A percentile compares a stretch with the other conserved stretches of the same genome.
Conservation (phyloP, 1,284 basidiomycete species). For the Xerocomus minutiporus region DNA sequence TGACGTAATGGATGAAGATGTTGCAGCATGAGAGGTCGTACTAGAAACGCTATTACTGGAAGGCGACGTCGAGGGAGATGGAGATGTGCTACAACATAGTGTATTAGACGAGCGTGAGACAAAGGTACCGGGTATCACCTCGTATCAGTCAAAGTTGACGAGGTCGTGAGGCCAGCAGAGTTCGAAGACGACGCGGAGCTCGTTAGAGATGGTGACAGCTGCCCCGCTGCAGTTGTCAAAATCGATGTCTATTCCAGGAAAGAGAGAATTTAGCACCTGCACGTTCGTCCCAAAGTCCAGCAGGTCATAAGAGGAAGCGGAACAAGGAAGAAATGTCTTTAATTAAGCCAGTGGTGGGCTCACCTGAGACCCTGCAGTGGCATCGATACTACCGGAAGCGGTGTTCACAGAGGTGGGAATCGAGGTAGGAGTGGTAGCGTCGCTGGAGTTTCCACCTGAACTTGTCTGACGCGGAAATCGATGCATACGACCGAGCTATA, state of each 20-base stretch:
- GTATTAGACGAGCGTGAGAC: background rate
- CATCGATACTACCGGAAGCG: background rate
- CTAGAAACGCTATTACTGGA: background rate
- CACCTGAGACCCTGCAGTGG: background rate
- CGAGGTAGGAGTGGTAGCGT: background rate
- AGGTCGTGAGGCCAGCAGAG: background rate
- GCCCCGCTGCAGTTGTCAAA: background rate
- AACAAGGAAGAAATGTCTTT: background rate
- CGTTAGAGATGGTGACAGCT: background rate
- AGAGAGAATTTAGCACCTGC: background rate
- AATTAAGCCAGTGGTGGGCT: background rate
- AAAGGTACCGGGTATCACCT: conserved; percentile 4
- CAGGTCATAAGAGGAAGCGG: background rate
- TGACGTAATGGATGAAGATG: background rate
- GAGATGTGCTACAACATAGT: background rate
- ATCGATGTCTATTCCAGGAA: conserved; percentile 1
- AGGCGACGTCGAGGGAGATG: background rate
- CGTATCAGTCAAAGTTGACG: conserved; percentile 6
- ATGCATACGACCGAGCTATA: background rate
- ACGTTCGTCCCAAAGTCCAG: background rate
- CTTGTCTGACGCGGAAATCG: background rate
- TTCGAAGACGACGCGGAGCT: background rate
- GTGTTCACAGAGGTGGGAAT: background rate
- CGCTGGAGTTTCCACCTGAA: background rate
- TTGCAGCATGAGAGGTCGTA: background rate